Conservation (phyloP, 306 rosid genomes). For the Vigna nakashimae region DNA sequence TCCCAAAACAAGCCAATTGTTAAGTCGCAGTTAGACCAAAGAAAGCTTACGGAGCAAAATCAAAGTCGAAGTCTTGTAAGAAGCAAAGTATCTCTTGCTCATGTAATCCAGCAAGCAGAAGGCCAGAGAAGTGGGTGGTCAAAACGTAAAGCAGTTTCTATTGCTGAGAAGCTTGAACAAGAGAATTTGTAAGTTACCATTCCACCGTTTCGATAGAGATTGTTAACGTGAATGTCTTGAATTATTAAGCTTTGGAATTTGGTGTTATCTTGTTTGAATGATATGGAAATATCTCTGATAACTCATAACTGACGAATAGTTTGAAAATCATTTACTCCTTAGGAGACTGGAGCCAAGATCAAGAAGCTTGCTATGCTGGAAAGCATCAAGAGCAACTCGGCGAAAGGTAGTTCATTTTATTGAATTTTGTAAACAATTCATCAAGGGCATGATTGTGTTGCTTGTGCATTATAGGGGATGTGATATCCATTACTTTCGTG, state of each 20-base stretch:
- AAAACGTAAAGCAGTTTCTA: constrained; percentile 89
- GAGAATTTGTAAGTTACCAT: constrained; percentile 80
- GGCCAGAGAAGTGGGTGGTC: constrained; percentile 88
- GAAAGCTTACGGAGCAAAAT: constrained; percentile 62
- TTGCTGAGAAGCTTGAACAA: constrained; percentile 98
- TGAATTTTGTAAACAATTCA: constrained; percentile 10
- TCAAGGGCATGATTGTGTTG: constrained; percentile 24
- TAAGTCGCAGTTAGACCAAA: constrained; percentile 55
- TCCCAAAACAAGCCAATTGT: constrained; percentile 56
- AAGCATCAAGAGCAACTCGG: constrained; percentile 78
- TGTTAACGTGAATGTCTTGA: constrained; percentile 30
- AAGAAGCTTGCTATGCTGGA: constrained; percentile 92
- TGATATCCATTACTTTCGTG: too few species aligned
- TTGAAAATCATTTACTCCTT: constrained; percentile 43
- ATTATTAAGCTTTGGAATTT: constrained; percentile 15
- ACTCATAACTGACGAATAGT: constrained; percentile 28
- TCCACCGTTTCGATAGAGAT: constrained; percentile 27
- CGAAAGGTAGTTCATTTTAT: constrained; percentile 69
- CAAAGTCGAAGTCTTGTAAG: constrained; percentile 84
- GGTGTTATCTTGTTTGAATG: constrained; percentile 32
- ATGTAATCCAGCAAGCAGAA: constrained; percentile 97
- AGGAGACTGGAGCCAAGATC: constrained; percentile 98
- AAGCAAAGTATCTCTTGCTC: constrained; percentile 97
- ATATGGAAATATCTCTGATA: constrained; percentile 23
- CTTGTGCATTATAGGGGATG: not conserved